Base-by-base conservation (phyloP, 805 yeast genomes). In the Yarrowia bubula region DNA sequence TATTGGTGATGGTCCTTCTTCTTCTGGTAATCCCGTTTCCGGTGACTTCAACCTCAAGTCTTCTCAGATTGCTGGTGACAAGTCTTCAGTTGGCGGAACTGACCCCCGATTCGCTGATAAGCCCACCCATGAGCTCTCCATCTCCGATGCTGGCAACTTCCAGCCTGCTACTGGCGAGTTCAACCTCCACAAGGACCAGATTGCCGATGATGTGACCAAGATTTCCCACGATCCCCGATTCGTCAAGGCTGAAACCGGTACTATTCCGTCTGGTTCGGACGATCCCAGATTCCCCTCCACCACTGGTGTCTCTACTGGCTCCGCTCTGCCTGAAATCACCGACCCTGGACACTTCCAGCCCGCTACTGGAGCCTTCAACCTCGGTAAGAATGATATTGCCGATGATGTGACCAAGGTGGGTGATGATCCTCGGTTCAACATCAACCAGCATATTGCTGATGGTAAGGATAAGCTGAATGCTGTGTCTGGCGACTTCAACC, bases 101-200 rank as follows among this genome's bases (percentile, higher is more conserved):
- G 55, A 48, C 14, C 55, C 55, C 14, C 41, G 55, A n/a, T n/a
- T n/a, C n/a, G n/a, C n/a, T n/a, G n/a, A n/a, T n/a, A 44, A 44
- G 11, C 48, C 48, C 17, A 15, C 37, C 37, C 51, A 46, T 8
- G 51, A 46, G 22, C 51, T 46, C 11, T 35, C 31, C 3, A 46
- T 46, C 7, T n/a, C 37, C 22, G 38, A 31, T n/a, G 37, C 51
- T 7, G 51, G 51, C 13, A 18, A 28, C 14, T 46, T 46, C 17
- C 13, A 46, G 22, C 37, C 51, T 8, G 51, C 51, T n/a, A 32
- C 35, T 4, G 55, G 55, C 9, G 58, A 22, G 4, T 51, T 51
- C 38, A 51, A 51, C 35, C 58, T 51, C 14, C 8, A 2, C 3
- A 13, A 17, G 1, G 11, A 38, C 17, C 22, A 51, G 31, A 37